phyloP scores from a whole-genome alignment of 176 grass and related monocot species.

The Metroxylon sagu region DNA sequence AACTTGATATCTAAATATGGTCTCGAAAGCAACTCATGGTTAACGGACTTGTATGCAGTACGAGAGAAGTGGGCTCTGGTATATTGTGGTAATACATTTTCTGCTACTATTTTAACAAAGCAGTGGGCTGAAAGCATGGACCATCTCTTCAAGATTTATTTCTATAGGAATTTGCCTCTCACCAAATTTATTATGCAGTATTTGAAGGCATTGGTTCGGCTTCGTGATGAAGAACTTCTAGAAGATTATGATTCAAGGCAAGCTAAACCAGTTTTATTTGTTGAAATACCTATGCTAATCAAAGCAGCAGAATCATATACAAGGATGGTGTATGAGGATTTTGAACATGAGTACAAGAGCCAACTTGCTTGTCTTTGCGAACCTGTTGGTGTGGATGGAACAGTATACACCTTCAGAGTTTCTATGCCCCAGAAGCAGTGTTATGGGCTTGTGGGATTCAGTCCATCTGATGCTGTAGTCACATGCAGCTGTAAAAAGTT shows the following conservation, averaged over 20 bases:
- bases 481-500: constrained; percentile 47
- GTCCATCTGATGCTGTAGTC: constrained; percentile 17
- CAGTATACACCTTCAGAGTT: constrained; percentile 25
- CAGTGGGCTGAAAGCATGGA: constrained; percentile 33
- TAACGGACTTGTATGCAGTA: constrained; percentile 24
- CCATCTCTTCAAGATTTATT: constrained; percentile 32
- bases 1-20: constrained; percentile 29
- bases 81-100: constrained; percentile 21
- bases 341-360: constrained; percentile 43
- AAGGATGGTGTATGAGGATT: constrained; percentile 24
- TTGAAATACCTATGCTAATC: constrained; percentile 36
- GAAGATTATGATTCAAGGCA: constrained; percentile 28
- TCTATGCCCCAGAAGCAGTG: constrained; percentile 34
- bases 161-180: constrained; percentile 32
- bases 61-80: constrained; percentile 23
- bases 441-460: constrained; percentile 24
- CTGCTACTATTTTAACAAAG: constrained; percentile 25
- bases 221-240: constrained; percentile 31
- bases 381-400: constrained; percentile 21
- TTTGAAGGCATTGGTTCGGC: constrained; percentile 29
- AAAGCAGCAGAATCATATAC: constrained; percentile 41
- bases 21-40: constrained; percentile 24
- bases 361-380: constrained; percentile 43
- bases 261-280: constrained; percentile 27
- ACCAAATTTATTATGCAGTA: constrained; percentile 37